Conservation (phyloP, 441 rosid genomes). For the Populus trichocarpa region DNA sequence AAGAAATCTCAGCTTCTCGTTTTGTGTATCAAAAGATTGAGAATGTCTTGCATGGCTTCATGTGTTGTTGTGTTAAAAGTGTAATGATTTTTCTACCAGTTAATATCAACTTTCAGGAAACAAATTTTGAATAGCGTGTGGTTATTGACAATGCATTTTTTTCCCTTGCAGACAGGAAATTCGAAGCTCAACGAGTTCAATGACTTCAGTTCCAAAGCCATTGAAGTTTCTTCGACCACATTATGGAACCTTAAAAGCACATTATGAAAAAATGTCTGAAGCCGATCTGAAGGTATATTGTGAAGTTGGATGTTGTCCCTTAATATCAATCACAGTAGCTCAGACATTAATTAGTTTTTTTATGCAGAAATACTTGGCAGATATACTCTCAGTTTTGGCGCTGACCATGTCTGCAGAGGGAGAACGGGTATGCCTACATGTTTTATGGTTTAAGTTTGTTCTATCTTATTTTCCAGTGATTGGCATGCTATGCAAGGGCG, state of each 20-base stretch:
- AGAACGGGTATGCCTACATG: conserved; percentile 62
- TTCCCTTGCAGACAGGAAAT: conserved; percentile 71
- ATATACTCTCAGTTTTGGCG: conserved; percentile 92
- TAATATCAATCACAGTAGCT: background rate
- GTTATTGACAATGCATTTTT: background rate
- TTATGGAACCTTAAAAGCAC: conserved; percentile 80
- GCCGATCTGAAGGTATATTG: conserved; percentile 64
- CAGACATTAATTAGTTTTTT: background rate
- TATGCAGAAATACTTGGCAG: conserved; percentile 80
- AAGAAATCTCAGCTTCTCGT: background rate
- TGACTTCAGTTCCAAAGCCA: conserved; percentile 97
- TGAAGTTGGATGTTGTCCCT: conserved; percentile 9
- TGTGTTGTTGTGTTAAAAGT: too few species aligned
- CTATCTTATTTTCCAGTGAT: conserved; percentile 6
- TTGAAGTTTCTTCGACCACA: conserved; percentile 97
- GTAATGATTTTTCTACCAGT: too few species aligned
- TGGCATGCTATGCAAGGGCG: background rate
- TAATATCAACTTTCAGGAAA: too few species aligned
- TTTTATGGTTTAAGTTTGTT: conserved; percentile 1
- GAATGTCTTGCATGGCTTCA: too few species aligned
- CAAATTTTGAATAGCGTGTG: background rate
- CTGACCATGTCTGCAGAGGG: conserved; percentile 98
- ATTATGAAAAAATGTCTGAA: conserved; percentile 57
- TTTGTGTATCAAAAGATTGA: background rate
- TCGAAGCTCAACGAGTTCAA: conserved; percentile 82